These are phyloP conservation scores for Sporobolomyces phaffii DNA, from an alignment of 768 basidiomycete genomes.

Conservation along the genomic window DNA sequence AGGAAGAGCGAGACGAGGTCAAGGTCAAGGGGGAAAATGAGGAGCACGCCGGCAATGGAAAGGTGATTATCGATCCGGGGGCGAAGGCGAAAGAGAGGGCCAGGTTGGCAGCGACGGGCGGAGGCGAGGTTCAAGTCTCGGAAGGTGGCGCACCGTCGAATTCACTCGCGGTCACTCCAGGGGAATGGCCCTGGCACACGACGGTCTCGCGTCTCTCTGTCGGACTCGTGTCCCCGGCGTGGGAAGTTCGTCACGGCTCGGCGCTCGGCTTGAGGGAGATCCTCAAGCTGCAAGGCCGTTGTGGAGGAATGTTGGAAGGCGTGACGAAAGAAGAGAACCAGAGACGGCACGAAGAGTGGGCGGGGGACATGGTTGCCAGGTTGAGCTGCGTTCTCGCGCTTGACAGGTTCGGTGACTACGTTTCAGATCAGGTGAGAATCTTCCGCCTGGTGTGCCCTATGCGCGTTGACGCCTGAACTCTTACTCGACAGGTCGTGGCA, in stretches of 20 bases:
- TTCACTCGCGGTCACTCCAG: constrained; percentile 67
- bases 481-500: constrained; percentile 62
- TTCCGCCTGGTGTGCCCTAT: neutral
- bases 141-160: constrained; percentile 37
- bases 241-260: constrained; percentile 93
- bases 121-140: constrained; percentile 57
- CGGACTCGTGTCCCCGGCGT: constrained; percentile 64
- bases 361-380: constrained; percentile 76
- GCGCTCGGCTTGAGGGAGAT: constrained; percentile 85
- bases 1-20: neutral
- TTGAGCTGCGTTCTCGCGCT: constrained; percentile 83
- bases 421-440: constrained; percentile 69
- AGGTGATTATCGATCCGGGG: constrained; percentile 46
- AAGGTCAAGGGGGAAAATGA: neutral
- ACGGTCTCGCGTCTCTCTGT: constrained; percentile 42
- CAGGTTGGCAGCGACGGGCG: constrained; percentile 48
- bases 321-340: constrained; percentile 58
- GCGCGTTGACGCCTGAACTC: constrained; percentile 6
- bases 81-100: constrained; percentile 46
- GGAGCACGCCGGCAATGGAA: constrained; percentile 54
- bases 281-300: constrained; percentile 72
- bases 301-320: constrained; percentile 61
- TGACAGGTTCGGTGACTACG: constrained; percentile 97
- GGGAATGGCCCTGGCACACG: constrained; percentile 67
- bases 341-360: constrained; percentile 72